A percentile compares a stretch with the other conserved stretches of the same genome.
Evolutionary conservation across 805 yeast genomes (phyloP).

Genomic region (Candida awuae): DNA sequence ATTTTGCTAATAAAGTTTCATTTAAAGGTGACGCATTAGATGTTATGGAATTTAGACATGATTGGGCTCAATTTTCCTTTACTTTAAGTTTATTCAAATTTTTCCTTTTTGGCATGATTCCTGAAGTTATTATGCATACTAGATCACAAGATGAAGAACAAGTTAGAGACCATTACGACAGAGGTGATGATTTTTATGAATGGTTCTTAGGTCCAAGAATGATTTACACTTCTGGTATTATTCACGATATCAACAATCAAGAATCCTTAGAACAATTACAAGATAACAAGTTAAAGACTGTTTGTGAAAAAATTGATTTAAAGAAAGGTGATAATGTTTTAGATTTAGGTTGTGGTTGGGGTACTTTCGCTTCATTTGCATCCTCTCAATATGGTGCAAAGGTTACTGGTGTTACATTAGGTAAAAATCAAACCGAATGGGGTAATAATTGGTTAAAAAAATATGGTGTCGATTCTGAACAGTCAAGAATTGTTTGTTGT

Average conservation of each 20-base stretch:
- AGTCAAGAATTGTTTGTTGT: constrained; percentile 68
- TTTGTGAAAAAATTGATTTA: constrained; percentile 78
- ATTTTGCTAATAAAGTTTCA: constrained; percentile 73
- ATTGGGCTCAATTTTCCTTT: constrained; percentile 80
- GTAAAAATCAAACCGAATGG: constrained; percentile 85
- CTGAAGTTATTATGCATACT: constrained; percentile 87
- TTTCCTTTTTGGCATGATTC: constrained; percentile 81
- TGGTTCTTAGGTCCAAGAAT: constrained; percentile 94
- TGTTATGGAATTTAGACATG: constrained; percentile 78
- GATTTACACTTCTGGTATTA: constrained; percentile 86
- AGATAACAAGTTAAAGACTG: constrained; percentile 82
- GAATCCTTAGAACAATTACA: constrained; percentile 76
- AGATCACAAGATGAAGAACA: constrained; percentile 94
- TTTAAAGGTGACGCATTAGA: constrained; percentile 87
- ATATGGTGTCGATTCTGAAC: constrained; percentile 61
- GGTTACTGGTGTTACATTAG: constrained; percentile 85
- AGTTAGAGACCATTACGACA: constrained; percentile 90
- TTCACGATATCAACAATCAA: constrained; percentile 58
- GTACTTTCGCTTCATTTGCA: constrained; percentile 80
- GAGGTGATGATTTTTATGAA: constrained; percentile 91
- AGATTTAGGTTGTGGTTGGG: constrained; percentile 96
- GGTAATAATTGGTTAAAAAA: constrained; percentile 64
- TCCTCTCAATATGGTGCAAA: constrained; percentile 75
- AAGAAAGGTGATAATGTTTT: constrained; percentile 65
- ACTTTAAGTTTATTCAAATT: constrained; percentile 69